These are phyloP conservation scores for Podila clonocystis DNA, from an alignment of 192 early-diverging fungal genomes.

Conservation along the genomic window DNA sequence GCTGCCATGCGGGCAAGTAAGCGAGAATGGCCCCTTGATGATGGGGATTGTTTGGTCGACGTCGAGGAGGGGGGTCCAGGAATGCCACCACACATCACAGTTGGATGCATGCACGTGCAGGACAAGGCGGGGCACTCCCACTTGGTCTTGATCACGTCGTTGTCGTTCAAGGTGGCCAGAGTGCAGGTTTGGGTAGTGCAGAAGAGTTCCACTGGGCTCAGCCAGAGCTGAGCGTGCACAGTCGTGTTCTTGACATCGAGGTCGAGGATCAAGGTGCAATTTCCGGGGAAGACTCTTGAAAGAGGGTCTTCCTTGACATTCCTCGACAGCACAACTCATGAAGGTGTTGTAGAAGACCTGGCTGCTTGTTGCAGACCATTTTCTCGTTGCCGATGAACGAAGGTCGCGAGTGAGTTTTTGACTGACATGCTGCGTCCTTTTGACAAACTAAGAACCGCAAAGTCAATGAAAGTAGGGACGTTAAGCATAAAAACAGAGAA, in stretches of 20 bases:
- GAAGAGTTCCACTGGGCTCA: too few relatives aligned
- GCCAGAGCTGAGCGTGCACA: too few relatives aligned
- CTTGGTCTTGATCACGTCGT: conserved; percentile 18
- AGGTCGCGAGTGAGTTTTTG: conserved; percentile 17
- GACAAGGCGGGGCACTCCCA: conserved; percentile 53
- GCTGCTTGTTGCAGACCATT: conserved; percentile 62
- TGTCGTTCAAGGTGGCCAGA: conserved; percentile 30
- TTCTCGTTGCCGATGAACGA: conserved; percentile 43
- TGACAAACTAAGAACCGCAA: conserved; percentile 36
- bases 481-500: too few relatives aligned
- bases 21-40: conserved; percentile 49
- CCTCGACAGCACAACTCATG: conserved; percentile 55
- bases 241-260: conserved; percentile 39
- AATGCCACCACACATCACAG: conserved; percentile 62
- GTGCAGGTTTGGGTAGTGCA: conserved; percentile 57
- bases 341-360: conserved; percentile 53
- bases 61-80: conserved; percentile 43
- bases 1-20: conserved; percentile 55
- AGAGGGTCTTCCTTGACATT: conserved; percentile 39
- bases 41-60: conserved; percentile 41
- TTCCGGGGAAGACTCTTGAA: conserved; percentile 48
- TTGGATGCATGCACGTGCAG: conserved; percentile 59
- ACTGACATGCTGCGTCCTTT: conserved; percentile 54
- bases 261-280: conserved; percentile 52
- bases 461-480: too few relatives aligned